Evolutionary conservation across 2,329 filamentous ascomycete genomes (phyloP).

Genomic region (Boeremia lycopersici): DNA sequence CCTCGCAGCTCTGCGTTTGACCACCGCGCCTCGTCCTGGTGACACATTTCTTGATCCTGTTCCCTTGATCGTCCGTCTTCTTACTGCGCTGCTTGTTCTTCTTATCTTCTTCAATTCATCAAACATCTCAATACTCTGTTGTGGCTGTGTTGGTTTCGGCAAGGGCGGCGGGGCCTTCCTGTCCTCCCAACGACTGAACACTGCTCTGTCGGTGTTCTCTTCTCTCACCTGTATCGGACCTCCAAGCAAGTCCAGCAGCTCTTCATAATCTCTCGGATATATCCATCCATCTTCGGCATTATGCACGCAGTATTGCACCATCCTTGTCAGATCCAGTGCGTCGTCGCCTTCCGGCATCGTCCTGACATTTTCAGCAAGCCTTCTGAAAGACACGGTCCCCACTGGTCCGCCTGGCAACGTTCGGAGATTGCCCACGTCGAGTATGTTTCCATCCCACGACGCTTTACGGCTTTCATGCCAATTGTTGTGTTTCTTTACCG

Average conservation of each 20-base stretch:
- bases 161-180: constrained; percentile 4
- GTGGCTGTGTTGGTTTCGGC: neutral
- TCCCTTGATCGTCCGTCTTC: neutral
- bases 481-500: constrained; percentile 15
- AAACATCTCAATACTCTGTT: neutral
- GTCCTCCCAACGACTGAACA: constrained; percentile 16
- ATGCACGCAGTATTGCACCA: constrained; percentile 25
- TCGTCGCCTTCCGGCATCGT: constrained; percentile 23
- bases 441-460: constrained; percentile 18
- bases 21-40: neutral
- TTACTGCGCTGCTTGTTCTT: neutral
- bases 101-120: neutral
- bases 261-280: constrained; percentile 29
- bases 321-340: constrained; percentile 33
- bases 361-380: constrained; percentile 24
- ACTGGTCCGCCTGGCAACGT: neutral
- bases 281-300: constrained; percentile 23
- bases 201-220: constrained; percentile 17
- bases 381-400: constrained; percentile 21
- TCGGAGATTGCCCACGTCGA: constrained; percentile 2
- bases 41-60: neutral
- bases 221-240: constrained; percentile 10
- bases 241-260: constrained; percentile 17
- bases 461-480: constrained; percentile 9
- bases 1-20: neutral